Conservation (phyloP, 352 stramenopile genomes). For the Globisporangium parvum region DNA sequence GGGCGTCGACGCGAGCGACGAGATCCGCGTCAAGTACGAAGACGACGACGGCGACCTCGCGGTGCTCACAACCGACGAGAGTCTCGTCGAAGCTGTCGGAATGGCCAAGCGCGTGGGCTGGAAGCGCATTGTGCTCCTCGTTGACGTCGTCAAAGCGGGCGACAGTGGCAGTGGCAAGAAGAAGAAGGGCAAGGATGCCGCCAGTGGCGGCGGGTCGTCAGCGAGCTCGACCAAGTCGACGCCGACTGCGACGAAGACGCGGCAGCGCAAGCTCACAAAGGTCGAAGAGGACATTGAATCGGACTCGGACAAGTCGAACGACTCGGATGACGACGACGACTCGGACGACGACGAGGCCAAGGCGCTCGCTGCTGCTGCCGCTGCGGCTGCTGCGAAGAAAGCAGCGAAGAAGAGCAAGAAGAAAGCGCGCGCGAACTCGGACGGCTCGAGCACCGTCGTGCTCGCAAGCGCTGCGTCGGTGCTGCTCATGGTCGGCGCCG, state of each 20-base stretch:
- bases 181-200: constrained; percentile 13
- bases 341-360: constrained; percentile 46
- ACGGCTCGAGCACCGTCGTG: constrained; percentile 12
- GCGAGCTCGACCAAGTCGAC: constrained; percentile 27
- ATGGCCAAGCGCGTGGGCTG: constrained; percentile 82
- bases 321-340: constrained; percentile 41
- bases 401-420: constrained; percentile 41
- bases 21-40: constrained; percentile 81
- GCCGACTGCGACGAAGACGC: constrained; percentile 23
- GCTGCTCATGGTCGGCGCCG: constrained; percentile 40
- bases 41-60: constrained; percentile 85
- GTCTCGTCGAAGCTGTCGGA: constrained; percentile 75
- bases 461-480: constrained; percentile 33
- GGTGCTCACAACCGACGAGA: constrained; percentile 81
- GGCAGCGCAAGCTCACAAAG: constrained; percentile 66
- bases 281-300: constrained; percentile 70
- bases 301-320: constrained; percentile 22
- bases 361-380: background rate
- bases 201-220: constrained; percentile 2
- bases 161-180: constrained; percentile 5
- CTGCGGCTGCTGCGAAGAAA: constrained; percentile 13
- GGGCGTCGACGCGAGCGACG: constrained; percentile 43
- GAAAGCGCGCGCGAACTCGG: constrained; percentile 13
- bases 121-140: constrained; percentile 79
- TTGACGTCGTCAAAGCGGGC: constrained; percentile 64